Evolutionary conservation across 805 yeast species (phyloP), one percentile per base, ranked within the genome.

Genomic region (Sungouiozyma intestinalis): DNA sequence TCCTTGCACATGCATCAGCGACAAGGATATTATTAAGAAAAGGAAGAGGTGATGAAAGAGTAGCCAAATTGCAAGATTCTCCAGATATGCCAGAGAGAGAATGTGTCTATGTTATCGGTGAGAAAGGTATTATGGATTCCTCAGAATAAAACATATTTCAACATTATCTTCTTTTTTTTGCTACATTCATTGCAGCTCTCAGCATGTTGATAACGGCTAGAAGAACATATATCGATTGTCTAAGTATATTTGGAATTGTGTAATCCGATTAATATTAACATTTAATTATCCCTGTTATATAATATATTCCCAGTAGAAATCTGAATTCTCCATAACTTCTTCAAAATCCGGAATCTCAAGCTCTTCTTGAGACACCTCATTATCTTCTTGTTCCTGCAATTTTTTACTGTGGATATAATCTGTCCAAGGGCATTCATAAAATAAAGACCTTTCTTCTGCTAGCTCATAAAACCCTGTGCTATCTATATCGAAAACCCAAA

Each of bases 31-130:
- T 81, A 16, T 69, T 82, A 48, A 73, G 85, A 51, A 82, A 82
- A 57, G 90, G 88, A 20, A 71, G 86, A 51, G 88, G 80, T 4
- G 88, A 82, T 46, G 86, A 82, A 50, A 71, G 88, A 62, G 85
- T 82, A 24, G 86, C 87, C 36, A 83, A 81, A 58, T 69, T 82
- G 41, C 81, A 80, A 59, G 90, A 82, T 53, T 78, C 85, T 43
- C 90, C 90, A 3, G 86, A 85, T 52, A 77, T 83, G 72, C 87
- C 87, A 2, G 92, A 83, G 53, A 73, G 75, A 44, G 90, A 83
- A 53, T 81, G 86, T 50, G 81, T 81, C 14, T 83, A 82, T 54
- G 72, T 80, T 18, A 78, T 82, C 40, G 74, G 76, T 27, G 85
- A 74, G 54, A 82, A 78, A 48, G 84, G 84, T 20, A 78, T 78